Percentiles rank a stretch among this genome's conserved stretches.
These are phyloP conservation scores for Globisporangium nodosum DNA, from an alignment of 352 stramenopile genomes.

Conservation along the genomic window DNA sequence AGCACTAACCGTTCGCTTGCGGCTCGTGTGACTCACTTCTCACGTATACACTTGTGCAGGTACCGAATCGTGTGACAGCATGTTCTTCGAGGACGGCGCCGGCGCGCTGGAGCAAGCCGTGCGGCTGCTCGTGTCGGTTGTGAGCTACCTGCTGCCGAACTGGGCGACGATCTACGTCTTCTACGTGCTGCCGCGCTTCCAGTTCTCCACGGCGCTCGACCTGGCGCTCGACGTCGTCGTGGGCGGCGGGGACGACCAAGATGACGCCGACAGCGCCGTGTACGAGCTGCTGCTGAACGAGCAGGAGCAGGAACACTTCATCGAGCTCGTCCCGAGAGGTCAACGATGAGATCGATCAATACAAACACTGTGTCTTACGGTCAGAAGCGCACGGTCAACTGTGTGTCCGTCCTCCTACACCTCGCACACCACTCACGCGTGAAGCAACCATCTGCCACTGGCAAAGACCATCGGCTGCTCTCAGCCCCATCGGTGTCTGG, in stretches of 20 bases:
- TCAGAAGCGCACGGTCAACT: no score
- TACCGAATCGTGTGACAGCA: constrained; percentile 43
- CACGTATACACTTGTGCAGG: constrained; percentile 9
- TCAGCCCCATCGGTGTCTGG: no score
- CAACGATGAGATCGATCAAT: no score
- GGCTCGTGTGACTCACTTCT: neutral
- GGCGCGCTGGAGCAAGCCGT: constrained; percentile 49
- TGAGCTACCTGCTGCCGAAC: constrained; percentile 54
- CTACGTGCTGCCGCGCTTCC: constrained; percentile 56
- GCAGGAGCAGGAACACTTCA: constrained; percentile 8
- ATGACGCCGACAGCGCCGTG: constrained; percentile 8
- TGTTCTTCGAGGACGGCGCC: constrained; percentile 67
- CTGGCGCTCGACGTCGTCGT: constrained; percentile 34
- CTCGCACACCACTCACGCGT: no score
- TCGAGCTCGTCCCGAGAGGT: no score
- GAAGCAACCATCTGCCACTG: no score
- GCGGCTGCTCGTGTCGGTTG: constrained; percentile 42
- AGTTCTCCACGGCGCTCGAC: constrained; percentile 56
- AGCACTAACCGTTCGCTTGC: neutral
- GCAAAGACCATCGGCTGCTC: no score
- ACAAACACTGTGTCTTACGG: no score
- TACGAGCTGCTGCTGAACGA: constrained; percentile 29
- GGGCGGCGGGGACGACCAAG: constrained; percentile 9
- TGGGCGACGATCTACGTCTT: constrained; percentile 72
- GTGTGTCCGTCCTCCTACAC: no score